Base-by-base conservation (phyloP, 805 yeast genomes). In the Myxozyma mucilagina region DNA sequence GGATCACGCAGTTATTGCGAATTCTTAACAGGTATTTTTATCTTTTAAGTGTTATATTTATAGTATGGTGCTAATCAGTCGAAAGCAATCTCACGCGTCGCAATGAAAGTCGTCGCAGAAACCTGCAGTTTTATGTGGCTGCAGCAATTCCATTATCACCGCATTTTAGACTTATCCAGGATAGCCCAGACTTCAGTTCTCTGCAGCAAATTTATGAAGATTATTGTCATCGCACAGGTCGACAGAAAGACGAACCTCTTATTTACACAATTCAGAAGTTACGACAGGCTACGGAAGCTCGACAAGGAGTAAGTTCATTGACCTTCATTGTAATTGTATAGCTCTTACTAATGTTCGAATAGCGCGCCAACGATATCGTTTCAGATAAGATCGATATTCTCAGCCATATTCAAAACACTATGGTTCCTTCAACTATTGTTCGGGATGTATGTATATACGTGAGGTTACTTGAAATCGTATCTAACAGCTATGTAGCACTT, bases 91-190 rank as follows among this genome's bases (percentile, higher is more conserved):
- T 96, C 57, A 78, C 86, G 0, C 84, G 87, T 68, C 87, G 89
- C 70, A 96, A 90, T 36, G 97, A 96, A 74, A 84, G 96, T 2
- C 85, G 97, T 67, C 85, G 91, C 49, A 85, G 99, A 58, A 83
- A 89, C 72, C 83, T 94, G 67, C 87, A 82, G 71, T 87, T 94
- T 71, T 90, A 96, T 0, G 77, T 93, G 60, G 98, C 99, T 7
- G 80, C 87, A 67, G 97, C 97, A 1, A 86, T 96, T 57, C 98
- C 99, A 5, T 77, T 94, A 61, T 90, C 97, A 0, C 97, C 97
- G 1, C 97, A 92, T 71, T 91, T 94, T 65, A 84, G 99, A 60
- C 84, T 94, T 55, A 84, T 93, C 75, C 86, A 85, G 50, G 97
- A 90, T 74, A 96, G 92, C 73, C 80, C 85, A 9, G 77, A 85